phyloP scores from a whole-genome alignment of 2,329 filamentous ascomycete genomes.

The Neophaeococcomyces mojaviensis region DNA sequence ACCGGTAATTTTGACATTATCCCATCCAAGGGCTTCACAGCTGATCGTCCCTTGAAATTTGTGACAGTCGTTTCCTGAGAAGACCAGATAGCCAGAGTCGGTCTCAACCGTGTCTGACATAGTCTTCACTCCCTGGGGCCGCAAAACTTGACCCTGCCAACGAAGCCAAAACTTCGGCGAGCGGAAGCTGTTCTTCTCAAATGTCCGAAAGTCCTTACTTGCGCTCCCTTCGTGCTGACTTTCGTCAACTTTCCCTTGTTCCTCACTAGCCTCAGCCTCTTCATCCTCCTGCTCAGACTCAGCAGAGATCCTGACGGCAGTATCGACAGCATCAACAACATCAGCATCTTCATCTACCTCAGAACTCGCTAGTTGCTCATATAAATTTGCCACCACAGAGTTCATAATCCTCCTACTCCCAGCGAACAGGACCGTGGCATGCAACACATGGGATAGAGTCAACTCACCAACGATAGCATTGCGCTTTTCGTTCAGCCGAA shows the following conservation, averaged over 20 bases:
- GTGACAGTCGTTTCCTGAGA: constrained; percentile 6
- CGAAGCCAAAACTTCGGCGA: constrained; percentile 5
- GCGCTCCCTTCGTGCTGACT: no score
- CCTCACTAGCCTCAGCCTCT: no score
- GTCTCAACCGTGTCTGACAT: background rate
- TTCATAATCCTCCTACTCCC: constrained; percentile 2
- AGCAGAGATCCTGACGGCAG: background rate
- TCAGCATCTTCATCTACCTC: background rate
- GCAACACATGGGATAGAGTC: background rate
- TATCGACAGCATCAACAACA: no score
- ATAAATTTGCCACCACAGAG: background rate
- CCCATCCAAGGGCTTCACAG: constrained; percentile 1
- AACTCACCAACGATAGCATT: background rate
- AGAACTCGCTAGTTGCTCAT: background rate
- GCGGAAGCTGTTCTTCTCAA: constrained; percentile 9
- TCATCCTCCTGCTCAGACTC: background rate
- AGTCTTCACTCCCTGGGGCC: background rate
- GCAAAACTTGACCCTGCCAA: constrained; percentile 2
- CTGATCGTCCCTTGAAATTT: constrained; percentile 5
- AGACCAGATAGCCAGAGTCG: constrained; percentile 1
- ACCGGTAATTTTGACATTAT: constrained; percentile 1
- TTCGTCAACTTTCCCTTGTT: background rate
- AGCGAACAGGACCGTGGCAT: constrained; percentile 2
- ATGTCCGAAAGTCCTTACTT: background rate
- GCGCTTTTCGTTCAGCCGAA: background rate